Evolutionary conservation across 2,329 filamentous ascomycete genomes (phyloP).

Genomic region (Scortechinia acanthostroma): DNA sequence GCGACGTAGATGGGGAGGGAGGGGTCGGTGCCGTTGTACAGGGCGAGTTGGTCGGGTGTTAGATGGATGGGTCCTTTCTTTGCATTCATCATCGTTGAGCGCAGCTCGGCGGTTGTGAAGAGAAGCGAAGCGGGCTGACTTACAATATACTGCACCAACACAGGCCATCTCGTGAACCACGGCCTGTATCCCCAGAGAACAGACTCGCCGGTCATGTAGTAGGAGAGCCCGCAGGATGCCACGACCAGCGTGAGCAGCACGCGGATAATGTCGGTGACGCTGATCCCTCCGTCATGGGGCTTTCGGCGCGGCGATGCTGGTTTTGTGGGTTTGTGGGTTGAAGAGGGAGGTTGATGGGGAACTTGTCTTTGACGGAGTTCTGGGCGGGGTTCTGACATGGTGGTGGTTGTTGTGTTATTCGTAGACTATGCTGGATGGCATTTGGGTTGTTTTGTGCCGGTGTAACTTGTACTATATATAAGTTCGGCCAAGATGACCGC

Average conservation of each 20-base stretch:
- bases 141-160: conserved; percentile 36
- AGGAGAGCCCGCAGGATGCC: conserved; percentile 38
- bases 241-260: conserved; percentile 36
- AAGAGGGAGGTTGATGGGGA: too few relatives aligned
- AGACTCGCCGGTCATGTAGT: conserved; percentile 45
- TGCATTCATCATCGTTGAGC: conserved; percentile 3
- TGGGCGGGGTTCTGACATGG: conserved; percentile 19
- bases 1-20: conserved; percentile 56
- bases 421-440: too few relatives aligned
- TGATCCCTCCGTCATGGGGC: conserved; percentile 21
- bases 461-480: too few relatives aligned
- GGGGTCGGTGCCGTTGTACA: conserved; percentile 52
- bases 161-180: conserved; percentile 37
- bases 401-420: neutral
- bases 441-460: too few relatives aligned
- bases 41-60: conserved; percentile 44
- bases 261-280: conserved; percentile 39
- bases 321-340: neutral
- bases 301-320: conserved; percentile 4
- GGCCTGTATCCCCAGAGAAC: conserved; percentile 42
- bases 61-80: conserved; percentile 45
- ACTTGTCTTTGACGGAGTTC: conserved; percentile 10
- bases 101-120: neutral
- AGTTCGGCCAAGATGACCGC: too few relatives aligned
- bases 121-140: conserved; percentile 9